A percentile compares a stretch with the other conserved stretches of the same genome.
Conservation (phyloP, 176 grass and related monocot genomes). For the Ensete ventricosum region DNA sequence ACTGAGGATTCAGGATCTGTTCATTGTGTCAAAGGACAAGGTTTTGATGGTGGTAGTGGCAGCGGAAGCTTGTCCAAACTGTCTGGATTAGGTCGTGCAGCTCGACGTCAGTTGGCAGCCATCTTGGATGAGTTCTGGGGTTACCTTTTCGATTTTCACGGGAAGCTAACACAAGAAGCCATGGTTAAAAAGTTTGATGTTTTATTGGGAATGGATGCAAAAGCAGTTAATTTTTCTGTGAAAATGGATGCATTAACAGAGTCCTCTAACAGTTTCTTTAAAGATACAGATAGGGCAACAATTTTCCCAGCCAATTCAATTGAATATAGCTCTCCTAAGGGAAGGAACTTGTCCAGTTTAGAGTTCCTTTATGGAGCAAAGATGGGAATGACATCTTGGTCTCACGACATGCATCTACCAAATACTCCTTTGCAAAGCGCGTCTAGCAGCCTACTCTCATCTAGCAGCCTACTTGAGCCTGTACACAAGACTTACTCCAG, state of each 20-base stretch:
- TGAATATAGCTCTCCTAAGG: slow-evolving; percentile 28
- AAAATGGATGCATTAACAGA: slow-evolving; percentile 5
- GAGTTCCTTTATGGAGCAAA: slow-evolving; percentile 67
- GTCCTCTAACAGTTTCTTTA: not conserved
- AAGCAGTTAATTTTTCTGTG: not conserved
- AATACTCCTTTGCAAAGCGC: slow-evolving; percentile 41
- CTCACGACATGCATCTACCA: slow-evolving; percentile 54
- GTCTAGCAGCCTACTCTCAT: slow-evolving; percentile 42
- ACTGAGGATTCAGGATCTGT: slow-evolving; percentile 49
- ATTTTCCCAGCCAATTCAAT: slow-evolving; percentile 29
- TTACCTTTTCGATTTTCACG: slow-evolving; percentile 26
- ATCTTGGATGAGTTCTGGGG: slow-evolving; percentile 37
- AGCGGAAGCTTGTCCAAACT: slow-evolving; percentile 65
- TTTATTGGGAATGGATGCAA: slow-evolving; percentile 21
- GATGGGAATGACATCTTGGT: slow-evolving; percentile 54
- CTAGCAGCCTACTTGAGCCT: slow-evolving; percentile 42
- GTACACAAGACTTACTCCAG: slow-evolving; percentile 45
- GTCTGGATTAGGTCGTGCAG: slow-evolving; percentile 84
- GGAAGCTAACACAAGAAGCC: slow-evolving; percentile 31
- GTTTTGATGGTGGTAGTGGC: slow-evolving; percentile 52
- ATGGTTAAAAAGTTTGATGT: slow-evolving; percentile 25
- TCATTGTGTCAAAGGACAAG: slow-evolving; percentile 41
- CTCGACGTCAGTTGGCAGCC: slow-evolving; percentile 31
- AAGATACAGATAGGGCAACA: slow-evolving; percentile 29
- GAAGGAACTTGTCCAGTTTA: slow-evolving; percentile 29